These are phyloP conservation scores for Trichocladium uniseriatum DNA, from an alignment of 495 filamentous ascomycete species.

Conservation along the genomic window DNA sequence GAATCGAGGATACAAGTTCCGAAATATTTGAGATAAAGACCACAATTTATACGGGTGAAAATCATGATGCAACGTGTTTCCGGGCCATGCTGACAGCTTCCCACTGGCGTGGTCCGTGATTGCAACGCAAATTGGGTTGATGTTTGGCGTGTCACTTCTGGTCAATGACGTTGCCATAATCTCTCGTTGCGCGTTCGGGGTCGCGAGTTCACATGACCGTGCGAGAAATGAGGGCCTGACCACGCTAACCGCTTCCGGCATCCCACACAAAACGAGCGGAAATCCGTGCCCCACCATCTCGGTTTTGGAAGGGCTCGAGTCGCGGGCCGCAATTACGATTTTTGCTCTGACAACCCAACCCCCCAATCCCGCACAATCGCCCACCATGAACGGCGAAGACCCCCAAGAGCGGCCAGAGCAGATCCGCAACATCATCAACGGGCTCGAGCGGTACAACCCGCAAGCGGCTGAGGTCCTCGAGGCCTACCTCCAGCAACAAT, in stretches of 20 bases:
- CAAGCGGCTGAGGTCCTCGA: constrained; percentile 91
- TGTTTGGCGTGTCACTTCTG: no score
- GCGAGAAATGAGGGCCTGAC: not conserved
- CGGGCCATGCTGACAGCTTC: no score
- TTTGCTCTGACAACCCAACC: constrained; percentile 14
- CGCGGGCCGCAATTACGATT: constrained; percentile 11
- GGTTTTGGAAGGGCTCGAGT: constrained; percentile 19
- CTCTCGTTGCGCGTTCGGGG: constrained; percentile 2
- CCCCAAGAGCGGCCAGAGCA: constrained; percentile 67
- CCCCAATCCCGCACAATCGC: constrained; percentile 17
- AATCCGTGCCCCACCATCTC: constrained; percentile 24
- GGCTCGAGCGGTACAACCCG: constrained; percentile 96
- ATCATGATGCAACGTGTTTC: no score
- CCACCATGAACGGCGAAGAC: constrained; percentile 48
- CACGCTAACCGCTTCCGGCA: constrained; percentile 19
- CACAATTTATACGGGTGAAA: no score
- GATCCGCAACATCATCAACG: constrained; percentile 84
- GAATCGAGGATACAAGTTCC: no score
- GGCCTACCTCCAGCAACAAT: constrained; percentile 90
- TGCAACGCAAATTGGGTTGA: no score
- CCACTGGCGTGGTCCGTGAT: no score
- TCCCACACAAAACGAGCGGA: constrained; percentile 21
- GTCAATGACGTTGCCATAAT: constrained; percentile 17
- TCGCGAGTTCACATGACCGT: constrained; percentile 26
- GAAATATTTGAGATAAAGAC: no score